Evolutionary conservation across 2,329 filamentous ascomycete species (phyloP), one percentile per base, ranked within the genome.

Genomic region (Xylaria sp.): DNA sequence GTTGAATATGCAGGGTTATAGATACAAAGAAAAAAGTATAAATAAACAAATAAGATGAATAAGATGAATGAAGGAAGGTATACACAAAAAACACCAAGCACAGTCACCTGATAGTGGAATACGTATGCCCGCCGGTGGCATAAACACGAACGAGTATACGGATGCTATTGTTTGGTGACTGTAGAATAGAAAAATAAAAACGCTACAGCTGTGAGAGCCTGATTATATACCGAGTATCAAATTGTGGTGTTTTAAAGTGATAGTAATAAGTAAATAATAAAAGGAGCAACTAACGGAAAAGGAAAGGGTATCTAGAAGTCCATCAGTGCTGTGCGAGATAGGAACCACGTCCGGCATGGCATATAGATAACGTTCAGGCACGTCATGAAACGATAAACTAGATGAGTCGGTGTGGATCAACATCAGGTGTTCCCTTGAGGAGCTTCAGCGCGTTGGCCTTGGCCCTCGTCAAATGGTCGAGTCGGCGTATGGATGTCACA

Each of bases 341-440:
- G 9, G 4, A 31, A 31, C 43, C 53, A 65, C 47, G 53, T 45
- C 51, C 59, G 49, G 47, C 59, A 55, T 56, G 57, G 50, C 45
- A 59, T 35, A 9, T 31, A 9, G 47, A 49, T 12, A 43, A 46
- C 23, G 31, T 40, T 50, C 17, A 37, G 55, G 35, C 45, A 19
- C 17, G 15, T 40, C 4, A 33, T 53, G 33, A 49, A 23, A 45
- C 8, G 45, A 7, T n/a, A n/a, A n/a, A 21, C 43, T 61, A 67
- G 21, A 59, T 53, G 12, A 35, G 43, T 28, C 63, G 65, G 33
- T 63, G 63, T 8, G 60, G 19, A 33, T 67, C 63, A 8, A 63
- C 63, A 21, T 67, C 65, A n/a, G 63, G 63, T 15, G 57, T 63
- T 28, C 54, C 63, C 40, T 67, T 67, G 15, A 67, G 57, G 14